Evolutionary conservation across 2,329 filamentous ascomycete species (phyloP).

Genomic region (Endocalyx cinctus): DNA sequence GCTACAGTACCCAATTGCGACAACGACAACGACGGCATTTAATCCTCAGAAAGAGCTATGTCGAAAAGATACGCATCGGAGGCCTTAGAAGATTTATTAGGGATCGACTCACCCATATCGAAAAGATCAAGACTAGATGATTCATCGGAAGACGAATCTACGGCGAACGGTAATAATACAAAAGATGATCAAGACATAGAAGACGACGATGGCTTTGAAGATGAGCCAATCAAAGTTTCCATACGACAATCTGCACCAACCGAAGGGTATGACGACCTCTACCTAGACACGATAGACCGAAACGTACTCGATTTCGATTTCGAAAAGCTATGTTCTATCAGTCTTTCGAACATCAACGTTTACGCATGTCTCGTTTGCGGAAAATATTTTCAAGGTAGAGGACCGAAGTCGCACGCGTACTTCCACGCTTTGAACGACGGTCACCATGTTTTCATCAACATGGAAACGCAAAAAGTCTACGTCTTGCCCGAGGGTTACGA

Average conservation of each 20-base stretch:
- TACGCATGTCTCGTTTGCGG: slow-evolving; percentile 97
- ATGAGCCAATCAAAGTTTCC: slow-evolving; percentile 36
- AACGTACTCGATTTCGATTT: slow-evolving; percentile 96
- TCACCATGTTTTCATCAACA: slow-evolving; percentile 98
- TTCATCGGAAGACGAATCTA: slow-evolving; percentile 33
- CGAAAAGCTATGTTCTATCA: slow-evolving; percentile 95
- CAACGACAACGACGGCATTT: too few relatives aligned
- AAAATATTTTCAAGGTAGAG: slow-evolving; percentile 94
- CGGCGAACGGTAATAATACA: slow-evolving; percentile 32
- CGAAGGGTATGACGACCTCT: slow-evolving; percentile 89
- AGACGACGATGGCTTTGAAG: slow-evolving; percentile 36
- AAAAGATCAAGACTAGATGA: slow-evolving; percentile 54
- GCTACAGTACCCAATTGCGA: too few relatives aligned
- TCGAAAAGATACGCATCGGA: slow-evolving; percentile 58
- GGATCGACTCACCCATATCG: slow-evolving; percentile 52
- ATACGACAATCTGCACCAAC: slow-evolving; percentile 72
- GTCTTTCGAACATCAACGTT: slow-evolving; percentile 95
- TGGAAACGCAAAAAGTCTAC: slow-evolving; percentile 86
- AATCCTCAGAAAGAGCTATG: too few relatives aligned
- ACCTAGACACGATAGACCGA: slow-evolving; percentile 95
- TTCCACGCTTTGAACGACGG: slow-evolving; percentile 93
- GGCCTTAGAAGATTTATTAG: slow-evolving; percentile 52
- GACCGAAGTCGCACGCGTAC: slow-evolving; percentile 92
- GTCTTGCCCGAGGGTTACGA: slow-evolving; percentile 96
- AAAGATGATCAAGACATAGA: slow-evolving; percentile 35